Base-by-base conservation (phyloP, 306 rosid genomes). In the Glycine latifolia region DNA sequence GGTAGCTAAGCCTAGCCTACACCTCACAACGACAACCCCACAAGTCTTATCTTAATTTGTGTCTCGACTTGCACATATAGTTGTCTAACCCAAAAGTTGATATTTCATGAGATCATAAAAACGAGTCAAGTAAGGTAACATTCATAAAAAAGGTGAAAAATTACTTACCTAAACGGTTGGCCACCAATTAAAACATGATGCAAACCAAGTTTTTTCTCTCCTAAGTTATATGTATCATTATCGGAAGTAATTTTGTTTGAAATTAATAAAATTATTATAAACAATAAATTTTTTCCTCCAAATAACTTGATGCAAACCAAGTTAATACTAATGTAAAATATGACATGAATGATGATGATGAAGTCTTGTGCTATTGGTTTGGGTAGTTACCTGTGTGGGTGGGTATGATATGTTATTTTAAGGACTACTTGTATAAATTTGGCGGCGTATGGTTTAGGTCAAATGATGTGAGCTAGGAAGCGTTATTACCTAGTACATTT, bases 31-130 rank as follows among this genome's bases (percentile, higher is more conserved):
- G 3, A 47, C 58, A 54, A 16, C 61, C 54, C 43, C 26, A 43
- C 5, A 31, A 26, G 11, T 66, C 68, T 63, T 63, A 81, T 62
- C 79, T 50, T 3, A 17, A 47, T 58, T 15, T 48, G 31, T 49
- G 47, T 72, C 41, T 59, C 5, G 2, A 33, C 4, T n/a, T n/a
- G 35, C 37, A 65, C 20, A 16, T 46, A 7, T 20, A 33, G 7
- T 13, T 54, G 50, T 20, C 52, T 26, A 44, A 68, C 15, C 70
- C 5, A 55, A 9, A 5, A 15, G 8, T 12, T 67, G 67, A 20
- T 50, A 10, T 53, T 39, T 37, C 37, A 37, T 37, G 4, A 33
- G 15, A 35, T 7, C 47, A 43, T 43, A 43, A 6, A 43, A 43
- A 43, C 47, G 52, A 13, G 71, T 47, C 5, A 46, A 77, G 13